Conservation (phyloP, 371 early-diverging fungal species). For the Basidiobolus meristosporus region DNA sequence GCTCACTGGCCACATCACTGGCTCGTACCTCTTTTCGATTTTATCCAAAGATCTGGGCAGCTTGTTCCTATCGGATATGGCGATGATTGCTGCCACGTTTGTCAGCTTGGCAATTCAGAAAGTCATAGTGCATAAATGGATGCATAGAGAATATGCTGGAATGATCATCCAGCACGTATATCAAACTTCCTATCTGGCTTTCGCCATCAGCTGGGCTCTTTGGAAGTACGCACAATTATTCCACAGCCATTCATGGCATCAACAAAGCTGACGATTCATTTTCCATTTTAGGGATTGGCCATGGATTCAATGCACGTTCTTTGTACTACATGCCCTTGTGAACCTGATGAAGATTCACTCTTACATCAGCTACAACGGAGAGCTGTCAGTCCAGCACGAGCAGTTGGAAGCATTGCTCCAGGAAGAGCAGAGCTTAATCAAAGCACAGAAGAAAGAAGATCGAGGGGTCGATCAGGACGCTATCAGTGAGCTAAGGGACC, state of each 20-base stretch:
- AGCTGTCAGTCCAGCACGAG: slow-evolving; percentile 23
- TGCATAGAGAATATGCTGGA: slow-evolving; percentile 27
- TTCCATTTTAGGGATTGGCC: slow-evolving; percentile 45
- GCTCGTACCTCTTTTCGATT: too few species aligned
- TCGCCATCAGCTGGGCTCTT: slow-evolving; percentile 42
- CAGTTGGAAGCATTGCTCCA: slow-evolving; percentile 15
- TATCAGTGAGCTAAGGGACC: background rate
- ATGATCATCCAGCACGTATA: slow-evolving; percentile 44
- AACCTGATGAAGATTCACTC: slow-evolving; percentile 93
- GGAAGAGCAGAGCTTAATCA: slow-evolving; percentile 5
- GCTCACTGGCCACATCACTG: too few species aligned
- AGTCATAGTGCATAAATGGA: slow-evolving; percentile 22
- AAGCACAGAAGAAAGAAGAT: slow-evolving; percentile 9
- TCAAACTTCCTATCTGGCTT: slow-evolving; percentile 38
- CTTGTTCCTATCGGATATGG: too few species aligned
- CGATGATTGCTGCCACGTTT: slow-evolving; percentile 18
- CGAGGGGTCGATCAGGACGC: slow-evolving; percentile 5
- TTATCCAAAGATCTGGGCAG: too few species aligned
- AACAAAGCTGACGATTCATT: background rate
- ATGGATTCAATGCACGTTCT: slow-evolving; percentile 80
- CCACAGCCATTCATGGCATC: background rate
- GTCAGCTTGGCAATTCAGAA: slow-evolving; percentile 35
- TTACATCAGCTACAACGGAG: slow-evolving; percentile 56
- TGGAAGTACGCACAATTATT: slow-evolving; percentile 17
- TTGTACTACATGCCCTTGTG: slow-evolving; percentile 70